Evolutionary conservation across 345 rosid genomes (phyloP).

Genomic region (Linum lewisii): DNA sequence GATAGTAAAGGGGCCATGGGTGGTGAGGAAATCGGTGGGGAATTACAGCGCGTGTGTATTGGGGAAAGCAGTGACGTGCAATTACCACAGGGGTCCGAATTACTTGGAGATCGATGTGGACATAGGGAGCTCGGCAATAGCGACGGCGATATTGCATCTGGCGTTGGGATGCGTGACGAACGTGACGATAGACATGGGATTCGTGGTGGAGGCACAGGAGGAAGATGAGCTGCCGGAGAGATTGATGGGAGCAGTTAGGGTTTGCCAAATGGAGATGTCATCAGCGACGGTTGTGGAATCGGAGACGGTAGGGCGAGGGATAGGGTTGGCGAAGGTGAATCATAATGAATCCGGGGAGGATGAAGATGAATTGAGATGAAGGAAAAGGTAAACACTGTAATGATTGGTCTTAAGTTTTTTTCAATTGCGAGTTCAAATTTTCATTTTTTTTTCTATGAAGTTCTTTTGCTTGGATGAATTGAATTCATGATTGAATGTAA

Average conservation of each 20-base stretch:
- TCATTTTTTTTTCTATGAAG: no score
- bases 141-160: constrained; percentile 57
- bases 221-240: constrained; percentile 84
- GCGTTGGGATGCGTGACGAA: constrained; percentile 70
- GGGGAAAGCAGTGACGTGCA: constrained; percentile 76
- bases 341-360: constrained; percentile 31
- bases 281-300: constrained; percentile 50
- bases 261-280: constrained; percentile 84
- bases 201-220: constrained; percentile 65
- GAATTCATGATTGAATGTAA: no score
- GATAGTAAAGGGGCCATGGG: constrained; percentile 92
- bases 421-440: no score
- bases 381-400: neutral
- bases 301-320: constrained; percentile 23
- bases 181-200: constrained; percentile 85
- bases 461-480: no score
- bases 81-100: constrained; percentile 66
- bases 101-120: constrained; percentile 88
- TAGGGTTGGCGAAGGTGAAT: constrained; percentile 50
- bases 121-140: constrained; percentile 64
- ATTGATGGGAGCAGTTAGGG: constrained; percentile 72
- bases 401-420: no score
- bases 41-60: constrained; percentile 69
- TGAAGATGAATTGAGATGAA: neutral
- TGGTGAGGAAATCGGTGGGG: constrained; percentile 70